Conservation (phyloP, 352 stramenopile species). For the Blastocystis sp. region DNA sequence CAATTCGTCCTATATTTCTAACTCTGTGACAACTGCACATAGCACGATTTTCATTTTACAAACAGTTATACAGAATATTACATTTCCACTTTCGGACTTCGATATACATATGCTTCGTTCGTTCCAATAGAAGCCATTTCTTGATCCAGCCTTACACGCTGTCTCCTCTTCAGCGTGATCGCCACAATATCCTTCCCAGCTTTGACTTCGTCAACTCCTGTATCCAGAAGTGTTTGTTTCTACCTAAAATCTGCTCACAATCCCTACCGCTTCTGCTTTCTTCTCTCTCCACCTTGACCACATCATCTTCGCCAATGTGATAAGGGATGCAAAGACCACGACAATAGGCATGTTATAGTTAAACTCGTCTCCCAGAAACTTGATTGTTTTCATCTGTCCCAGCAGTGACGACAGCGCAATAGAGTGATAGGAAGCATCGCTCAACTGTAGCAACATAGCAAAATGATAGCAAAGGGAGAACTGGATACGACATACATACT, state of each 20-base stretch:
- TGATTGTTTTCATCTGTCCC: constrained; percentile 56
- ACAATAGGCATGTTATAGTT: constrained; percentile 47
- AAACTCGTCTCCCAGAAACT: constrained; percentile 54
- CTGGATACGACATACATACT: constrained; percentile 50
- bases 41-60: background rate
- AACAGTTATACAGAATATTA: background rate
- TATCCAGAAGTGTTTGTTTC: background rate
- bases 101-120: background rate
- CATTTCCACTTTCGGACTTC: background rate
- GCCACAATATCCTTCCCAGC: background rate
- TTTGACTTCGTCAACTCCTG: background rate
- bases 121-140: background rate
- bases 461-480: constrained; percentile 60
- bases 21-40: background rate
- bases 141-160: background rate
- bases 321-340: constrained; percentile 22
- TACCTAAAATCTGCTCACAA: background rate
- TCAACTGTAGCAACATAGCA: constrained; percentile 30
- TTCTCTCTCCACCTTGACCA: background rate
- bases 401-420: constrained; percentile 38
- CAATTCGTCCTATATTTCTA: background rate
- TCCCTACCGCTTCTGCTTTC: background rate
- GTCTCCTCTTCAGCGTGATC: background rate
- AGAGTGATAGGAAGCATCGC: background rate
- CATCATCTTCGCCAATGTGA: constrained; percentile 16